phyloP scores from a whole-genome alignment of 257 asterid genomes.

The Nicotiana sylvestris region DNA sequence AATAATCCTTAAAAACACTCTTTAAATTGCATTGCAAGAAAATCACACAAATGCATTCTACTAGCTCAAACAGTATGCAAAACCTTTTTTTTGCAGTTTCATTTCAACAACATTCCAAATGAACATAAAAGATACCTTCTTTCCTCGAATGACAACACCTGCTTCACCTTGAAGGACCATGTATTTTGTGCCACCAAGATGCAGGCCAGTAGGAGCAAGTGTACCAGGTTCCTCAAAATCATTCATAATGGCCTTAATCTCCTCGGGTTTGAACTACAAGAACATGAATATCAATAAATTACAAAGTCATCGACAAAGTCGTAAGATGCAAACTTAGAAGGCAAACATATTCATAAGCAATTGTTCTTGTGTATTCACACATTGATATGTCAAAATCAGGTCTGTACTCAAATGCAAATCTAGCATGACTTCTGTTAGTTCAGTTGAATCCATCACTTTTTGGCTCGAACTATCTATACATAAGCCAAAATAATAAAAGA shows the following conservation, averaged over 20 bases:
- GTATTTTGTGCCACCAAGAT: slow-evolving; percentile 63
- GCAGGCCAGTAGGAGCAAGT: slow-evolving; percentile 72
- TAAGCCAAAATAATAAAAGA: too few species aligned
- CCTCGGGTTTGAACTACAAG: slow-evolving; percentile 54
- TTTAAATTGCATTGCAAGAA: not conserved
- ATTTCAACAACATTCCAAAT: not conserved
- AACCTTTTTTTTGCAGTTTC: not conserved
- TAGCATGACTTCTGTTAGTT: too few species aligned
- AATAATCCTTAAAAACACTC: not conserved
- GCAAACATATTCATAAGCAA: not conserved
- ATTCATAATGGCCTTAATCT: slow-evolving; percentile 42
- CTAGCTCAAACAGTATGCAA: not conserved
- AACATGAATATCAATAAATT: slow-evolving; percentile 5
- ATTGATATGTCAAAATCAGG: not conserved
- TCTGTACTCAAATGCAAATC: not conserved
- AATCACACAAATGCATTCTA: not conserved
- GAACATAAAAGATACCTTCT: slow-evolving; percentile 41
- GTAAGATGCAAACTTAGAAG: not conserved
- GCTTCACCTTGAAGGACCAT: slow-evolving; percentile 78
- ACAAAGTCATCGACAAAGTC: not conserved
- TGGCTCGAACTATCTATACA: too few species aligned
- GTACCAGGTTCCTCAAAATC: slow-evolving; percentile 61
- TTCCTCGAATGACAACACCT: slow-evolving; percentile 67
- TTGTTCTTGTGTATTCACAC: not conserved
- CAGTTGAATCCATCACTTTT: too few species aligned